Evolutionary conservation across 2,329 filamentous ascomycete species (phyloP).

Genomic region (Calonectria henricotiae): DNA sequence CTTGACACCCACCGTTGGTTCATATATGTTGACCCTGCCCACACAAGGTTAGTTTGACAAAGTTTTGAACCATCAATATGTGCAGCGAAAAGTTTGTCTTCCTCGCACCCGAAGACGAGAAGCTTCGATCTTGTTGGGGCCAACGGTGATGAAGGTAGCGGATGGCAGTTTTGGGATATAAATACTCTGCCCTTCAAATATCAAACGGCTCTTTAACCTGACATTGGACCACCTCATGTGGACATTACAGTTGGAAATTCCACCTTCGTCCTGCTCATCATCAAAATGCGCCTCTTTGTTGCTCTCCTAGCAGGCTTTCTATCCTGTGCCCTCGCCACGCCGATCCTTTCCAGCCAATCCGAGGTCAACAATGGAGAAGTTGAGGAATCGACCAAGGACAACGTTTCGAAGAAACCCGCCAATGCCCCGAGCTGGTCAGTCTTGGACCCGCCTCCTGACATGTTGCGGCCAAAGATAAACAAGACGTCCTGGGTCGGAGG

Average conservation of each 20-base stretch:
- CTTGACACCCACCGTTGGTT: not conserved
- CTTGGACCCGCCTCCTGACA: no score
- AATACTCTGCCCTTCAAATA: not conserved
- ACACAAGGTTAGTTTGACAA: not conserved
- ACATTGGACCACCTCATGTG: no score
- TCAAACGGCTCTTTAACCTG: no score
- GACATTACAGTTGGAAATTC: not conserved
- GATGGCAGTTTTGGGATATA: not conserved
- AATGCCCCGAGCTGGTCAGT: no score
- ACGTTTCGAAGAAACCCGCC: no score
- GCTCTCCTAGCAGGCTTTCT: conserved; percentile 16
- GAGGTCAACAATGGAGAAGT: not conserved
- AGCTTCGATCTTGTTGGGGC: conserved; percentile 4
- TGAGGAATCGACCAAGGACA: not conserved
- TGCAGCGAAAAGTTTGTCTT: not conserved
- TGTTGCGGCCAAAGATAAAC: not conserved
- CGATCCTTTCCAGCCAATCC: not conserved
- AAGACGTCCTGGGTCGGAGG: not conserved
- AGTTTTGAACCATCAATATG: not conserved
- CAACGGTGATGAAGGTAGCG: not conserved
- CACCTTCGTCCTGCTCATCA: not conserved
- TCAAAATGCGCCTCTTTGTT: conserved; percentile 27
- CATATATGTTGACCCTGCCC: not conserved
- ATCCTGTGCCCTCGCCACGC: conserved; percentile 21
- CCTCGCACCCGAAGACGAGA: not conserved